Percentiles rank a stretch among this genome's conserved stretches.
These are phyloP conservation scores for Xerocomus potaroensis DNA, from an alignment of 768 basidiomycete genomes.

Conservation along the genomic window DNA sequence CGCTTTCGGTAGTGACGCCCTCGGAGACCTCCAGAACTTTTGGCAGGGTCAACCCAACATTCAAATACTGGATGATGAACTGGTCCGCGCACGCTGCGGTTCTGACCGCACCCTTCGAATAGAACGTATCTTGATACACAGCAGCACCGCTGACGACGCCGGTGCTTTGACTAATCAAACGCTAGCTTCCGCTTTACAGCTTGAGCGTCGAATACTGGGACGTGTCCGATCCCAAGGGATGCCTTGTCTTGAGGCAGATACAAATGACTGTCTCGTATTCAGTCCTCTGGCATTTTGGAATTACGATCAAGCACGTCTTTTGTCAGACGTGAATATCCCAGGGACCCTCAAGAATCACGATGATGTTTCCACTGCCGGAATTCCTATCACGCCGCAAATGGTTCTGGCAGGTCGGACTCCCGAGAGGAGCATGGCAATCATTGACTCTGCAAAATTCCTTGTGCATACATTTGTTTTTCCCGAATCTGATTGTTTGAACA, in stretches of 20 bases:
- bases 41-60: constrained; percentile 67
- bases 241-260: constrained; percentile 50
- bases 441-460: constrained; percentile 66
- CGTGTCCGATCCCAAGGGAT: constrained; percentile 37
- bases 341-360: constrained; percentile 57
- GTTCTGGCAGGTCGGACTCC: constrained; percentile 65
- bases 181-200: constrained; percentile 56
- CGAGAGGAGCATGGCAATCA: constrained; percentile 46
- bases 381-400: constrained; percentile 68
- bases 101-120: constrained; percentile 67
- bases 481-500: constrained; percentile 64
- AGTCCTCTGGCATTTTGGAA: constrained; percentile 77
- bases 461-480: constrained; percentile 82
- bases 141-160: constrained; percentile 37
- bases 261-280: constrained; percentile 61
- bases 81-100: constrained; percentile 68
- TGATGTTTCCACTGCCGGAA: constrained; percentile 50
- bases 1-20: constrained; percentile 48
- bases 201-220: constrained; percentile 56
- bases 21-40: constrained; percentile 63
- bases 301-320: constrained; percentile 52
- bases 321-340: constrained; percentile 51
- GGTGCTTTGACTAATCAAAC: constrained; percentile 59
- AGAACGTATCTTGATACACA: constrained; percentile 72
- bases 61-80: constrained; percentile 63